Evolutionary conservation across 371 early-diverging fungal genomes (phyloP).

Genomic region (Rhizomucor pusillus): DNA sequence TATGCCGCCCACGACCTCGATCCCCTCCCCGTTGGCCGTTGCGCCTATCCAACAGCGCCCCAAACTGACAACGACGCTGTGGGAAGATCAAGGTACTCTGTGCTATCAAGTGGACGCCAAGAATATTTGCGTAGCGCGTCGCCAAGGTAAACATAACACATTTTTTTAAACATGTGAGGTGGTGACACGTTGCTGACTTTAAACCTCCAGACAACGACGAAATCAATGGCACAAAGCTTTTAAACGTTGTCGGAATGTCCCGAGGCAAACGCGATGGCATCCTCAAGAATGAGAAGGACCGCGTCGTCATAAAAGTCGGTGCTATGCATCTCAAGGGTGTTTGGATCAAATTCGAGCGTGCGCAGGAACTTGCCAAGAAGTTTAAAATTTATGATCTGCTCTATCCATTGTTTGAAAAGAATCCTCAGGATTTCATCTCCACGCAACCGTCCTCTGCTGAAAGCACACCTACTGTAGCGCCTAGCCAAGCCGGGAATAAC

Average conservation of each 20-base stretch:
- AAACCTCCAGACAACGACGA: conserved; percentile 65
- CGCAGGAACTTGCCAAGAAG: conserved; percentile 67
- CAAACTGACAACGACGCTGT: conserved; percentile 66
- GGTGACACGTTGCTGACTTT: neutral
- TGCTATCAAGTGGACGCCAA: conserved; percentile 76
- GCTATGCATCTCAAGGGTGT: conserved; percentile 90
- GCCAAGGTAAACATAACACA: conserved; percentile 51
- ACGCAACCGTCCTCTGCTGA: neutral
- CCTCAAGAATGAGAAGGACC: conserved; percentile 82
- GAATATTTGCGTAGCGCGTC: conserved; percentile 71
- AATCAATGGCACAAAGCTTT: conserved; percentile 84
- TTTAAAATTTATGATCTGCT: conserved; percentile 70
- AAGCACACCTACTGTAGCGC: neutral
- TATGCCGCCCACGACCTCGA: too few species aligned
- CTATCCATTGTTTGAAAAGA: conserved; percentile 74
- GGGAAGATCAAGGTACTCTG: conserved; percentile 77
- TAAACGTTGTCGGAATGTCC: conserved; percentile 87
- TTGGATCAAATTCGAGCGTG: conserved; percentile 78
- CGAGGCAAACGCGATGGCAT: conserved; percentile 88
- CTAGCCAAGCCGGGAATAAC: neutral
- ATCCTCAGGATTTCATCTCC: conserved; percentile 47
- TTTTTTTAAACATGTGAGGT: neutral
- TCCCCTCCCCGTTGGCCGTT: neutral
- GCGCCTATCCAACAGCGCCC: conserved; percentile 29
- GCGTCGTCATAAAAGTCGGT: conserved; percentile 84